phyloP scores from a whole-genome alignment of 257 asterid species.

The Lycium ferocissimum region DNA sequence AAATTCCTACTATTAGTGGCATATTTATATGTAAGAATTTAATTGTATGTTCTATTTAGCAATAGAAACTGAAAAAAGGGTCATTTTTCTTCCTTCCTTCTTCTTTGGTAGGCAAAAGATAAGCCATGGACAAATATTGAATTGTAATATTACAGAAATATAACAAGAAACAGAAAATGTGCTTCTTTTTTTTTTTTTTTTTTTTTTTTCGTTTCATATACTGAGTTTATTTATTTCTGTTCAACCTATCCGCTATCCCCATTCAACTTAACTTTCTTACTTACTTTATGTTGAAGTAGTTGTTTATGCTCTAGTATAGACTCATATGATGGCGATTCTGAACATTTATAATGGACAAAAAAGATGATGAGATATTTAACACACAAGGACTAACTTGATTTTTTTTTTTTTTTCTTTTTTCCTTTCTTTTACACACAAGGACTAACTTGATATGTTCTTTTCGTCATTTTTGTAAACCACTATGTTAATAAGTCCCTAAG shows the following conservation, averaged over 20 bases:
- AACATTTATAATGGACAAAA: constrained; percentile 3
- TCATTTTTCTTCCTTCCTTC: background rate
- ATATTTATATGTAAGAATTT: background rate
- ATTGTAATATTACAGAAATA: background rate
- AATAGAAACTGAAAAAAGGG: background rate
- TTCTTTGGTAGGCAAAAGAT: constrained; percentile 14
- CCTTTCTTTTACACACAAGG: background rate
- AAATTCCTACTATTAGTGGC: background rate
- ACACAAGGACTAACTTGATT: background rate
- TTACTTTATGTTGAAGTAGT: constrained; percentile 1
- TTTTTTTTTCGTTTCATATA: background rate
- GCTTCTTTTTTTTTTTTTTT: no score
- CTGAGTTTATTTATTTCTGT: background rate
- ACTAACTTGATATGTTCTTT: background rate
- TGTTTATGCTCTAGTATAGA: background rate
- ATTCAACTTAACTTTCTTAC: background rate
- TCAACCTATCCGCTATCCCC: background rate
- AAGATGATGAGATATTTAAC: background rate
- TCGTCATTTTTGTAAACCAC: background rate
- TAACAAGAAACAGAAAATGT: background rate
- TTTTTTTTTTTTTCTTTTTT: background rate
- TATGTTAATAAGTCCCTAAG: background rate
- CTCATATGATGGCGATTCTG: constrained; percentile 10
- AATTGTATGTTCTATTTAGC: background rate
- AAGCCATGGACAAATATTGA: background rate